These are phyloP conservation scores for Cerioporus squamosus DNA, from an alignment of 1,284 basidiomycete genomes.

Conservation along the genomic window DNA sequence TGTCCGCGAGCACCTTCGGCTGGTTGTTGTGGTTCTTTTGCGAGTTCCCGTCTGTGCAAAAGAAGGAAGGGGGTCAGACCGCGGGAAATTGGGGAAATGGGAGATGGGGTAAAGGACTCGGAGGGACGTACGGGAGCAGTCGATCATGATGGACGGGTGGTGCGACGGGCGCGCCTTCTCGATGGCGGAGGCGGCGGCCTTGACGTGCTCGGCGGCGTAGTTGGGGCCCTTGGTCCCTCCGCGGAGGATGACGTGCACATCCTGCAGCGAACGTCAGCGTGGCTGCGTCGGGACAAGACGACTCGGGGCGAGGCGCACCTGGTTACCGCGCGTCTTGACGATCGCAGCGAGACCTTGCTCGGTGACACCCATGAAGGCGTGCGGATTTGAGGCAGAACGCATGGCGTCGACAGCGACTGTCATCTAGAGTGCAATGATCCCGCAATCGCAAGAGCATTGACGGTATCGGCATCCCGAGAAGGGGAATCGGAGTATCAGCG, in stretches of 20 bases:
- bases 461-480: no score
- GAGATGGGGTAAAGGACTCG: background rate
- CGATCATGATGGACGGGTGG: slow-evolving; percentile 84
- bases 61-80: no score
- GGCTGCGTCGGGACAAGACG: background rate
- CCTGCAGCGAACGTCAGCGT: slow-evolving; percentile 38
- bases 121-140: slow-evolving; percentile 71
- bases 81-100: background rate
- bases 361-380: slow-evolving; percentile 98
- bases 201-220: slow-evolving; percentile 77
- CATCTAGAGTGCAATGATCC: slow-evolving; percentile 36
- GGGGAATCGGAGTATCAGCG: no score
- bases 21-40: slow-evolving; percentile 93
- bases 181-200: slow-evolving; percentile 72
- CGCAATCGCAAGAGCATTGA: no score
- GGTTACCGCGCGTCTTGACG: slow-evolving; percentile 93
- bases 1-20: slow-evolving; percentile 76
- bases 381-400: slow-evolving; percentile 89
- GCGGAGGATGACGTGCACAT: slow-evolving; percentile 93
- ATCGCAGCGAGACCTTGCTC: slow-evolving; percentile 94
- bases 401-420: slow-evolving; percentile 94
- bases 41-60: slow-evolving; percentile 82
- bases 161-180: slow-evolving; percentile 66
- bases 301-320: slow-evolving; percentile 14
- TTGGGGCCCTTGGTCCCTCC: slow-evolving; percentile 91